A percentile compares a stretch with the other conserved stretches of the same genome.
These are phyloP conservation scores for Colletotrichum graminicola DNA, from an alignment of 2,329 filamentous ascomycete genomes.

Conservation along the genomic window DNA sequence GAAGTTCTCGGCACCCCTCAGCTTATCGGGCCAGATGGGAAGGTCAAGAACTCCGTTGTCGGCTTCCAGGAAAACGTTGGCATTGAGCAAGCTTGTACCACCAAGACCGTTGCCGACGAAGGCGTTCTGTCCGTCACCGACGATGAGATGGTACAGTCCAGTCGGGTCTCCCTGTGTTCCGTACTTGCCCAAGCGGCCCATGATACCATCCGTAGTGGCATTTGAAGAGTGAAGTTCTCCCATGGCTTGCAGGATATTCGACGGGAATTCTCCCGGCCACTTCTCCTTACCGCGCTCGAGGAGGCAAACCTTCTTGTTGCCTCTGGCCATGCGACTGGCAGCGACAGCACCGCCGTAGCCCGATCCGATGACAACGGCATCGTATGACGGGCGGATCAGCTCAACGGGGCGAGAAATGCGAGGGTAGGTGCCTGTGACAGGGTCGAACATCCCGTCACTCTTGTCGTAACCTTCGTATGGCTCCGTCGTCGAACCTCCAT, in stretches of 20 bases:
- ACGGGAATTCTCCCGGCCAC: conserved; percentile 60
- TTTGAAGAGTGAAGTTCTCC: conserved; percentile 52
- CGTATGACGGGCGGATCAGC: conserved; percentile 55
- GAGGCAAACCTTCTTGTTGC: conserved; percentile 53
- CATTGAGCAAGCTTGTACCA: conserved; percentile 75
- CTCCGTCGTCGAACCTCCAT: not conserved
- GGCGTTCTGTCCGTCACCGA: conserved; percentile 60
- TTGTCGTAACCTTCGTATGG: conserved; percentile 1
- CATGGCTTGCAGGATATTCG: conserved; percentile 48
- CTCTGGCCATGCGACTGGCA: conserved; percentile 59
- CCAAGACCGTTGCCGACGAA: conserved; percentile 64
- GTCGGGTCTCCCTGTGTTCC: conserved; percentile 52
- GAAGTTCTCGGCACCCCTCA: conserved; percentile 58
- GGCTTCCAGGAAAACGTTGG: conserved; percentile 74
- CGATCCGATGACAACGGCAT: conserved; percentile 62
- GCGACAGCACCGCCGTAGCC: conserved; percentile 64
- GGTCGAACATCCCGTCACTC: conserved; percentile 19
- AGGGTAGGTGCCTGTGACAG: conserved; percentile 46
- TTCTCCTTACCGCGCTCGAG: conserved; percentile 60
- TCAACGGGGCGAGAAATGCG: conserved; percentile 54
- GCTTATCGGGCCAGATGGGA: conserved; percentile 70
- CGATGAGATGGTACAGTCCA: conserved; percentile 58
- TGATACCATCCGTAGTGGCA: conserved; percentile 45
- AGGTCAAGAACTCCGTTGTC: conserved; percentile 66
- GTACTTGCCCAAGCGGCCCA: conserved; percentile 51